A percentile compares a stretch with the other conserved stretches of the same genome.
Conservation (phyloP, 192 early-diverging fungal species). For the Coemansia sp. region DNA sequence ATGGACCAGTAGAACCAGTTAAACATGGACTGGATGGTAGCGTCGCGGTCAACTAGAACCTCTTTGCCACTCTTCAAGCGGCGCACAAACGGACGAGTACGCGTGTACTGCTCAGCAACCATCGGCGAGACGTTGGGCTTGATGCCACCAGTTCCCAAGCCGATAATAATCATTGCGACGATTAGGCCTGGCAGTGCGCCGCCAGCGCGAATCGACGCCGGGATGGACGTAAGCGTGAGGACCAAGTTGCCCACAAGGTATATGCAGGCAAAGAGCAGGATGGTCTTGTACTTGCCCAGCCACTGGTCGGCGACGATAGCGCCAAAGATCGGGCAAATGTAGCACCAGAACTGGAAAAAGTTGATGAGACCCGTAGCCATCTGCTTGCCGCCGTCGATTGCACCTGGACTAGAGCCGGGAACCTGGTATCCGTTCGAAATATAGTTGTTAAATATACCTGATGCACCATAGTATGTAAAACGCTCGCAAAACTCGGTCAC, state of each 20-base stretch:
- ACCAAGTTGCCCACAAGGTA: conserved; percentile 66
- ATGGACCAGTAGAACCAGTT: conserved; percentile 75
- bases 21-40: conserved; percentile 71
- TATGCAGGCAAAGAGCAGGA: conserved; percentile 61
- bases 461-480: conserved; percentile 62
- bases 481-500: conserved; percentile 63
- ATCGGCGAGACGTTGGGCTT: conserved; percentile 74
- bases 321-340: conserved; percentile 59
- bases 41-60: conserved; percentile 63
- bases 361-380: conserved; percentile 56
- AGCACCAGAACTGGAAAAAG: conserved; percentile 61
- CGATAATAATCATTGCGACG: conserved; percentile 67
- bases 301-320: conserved; percentile 71
- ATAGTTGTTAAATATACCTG: conserved; percentile 61
- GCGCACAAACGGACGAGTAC: conserved; percentile 54
- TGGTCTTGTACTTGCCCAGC: conserved; percentile 71
- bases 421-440: conserved; percentile 52
- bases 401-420: conserved; percentile 43
- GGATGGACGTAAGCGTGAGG: conserved; percentile 65
- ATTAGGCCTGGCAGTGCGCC: conserved; percentile 65
- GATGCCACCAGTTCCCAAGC: conserved; percentile 75
- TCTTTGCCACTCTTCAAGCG: conserved; percentile 50
- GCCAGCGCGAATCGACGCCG: conserved; percentile 49
- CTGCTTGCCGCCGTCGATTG: conserved; percentile 52
- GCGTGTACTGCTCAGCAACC: conserved; percentile 67